These are phyloP conservation scores for Hepatocystis sp. DNA, from an alignment of 169 alveolate species.

Conservation along the genomic window DNA sequence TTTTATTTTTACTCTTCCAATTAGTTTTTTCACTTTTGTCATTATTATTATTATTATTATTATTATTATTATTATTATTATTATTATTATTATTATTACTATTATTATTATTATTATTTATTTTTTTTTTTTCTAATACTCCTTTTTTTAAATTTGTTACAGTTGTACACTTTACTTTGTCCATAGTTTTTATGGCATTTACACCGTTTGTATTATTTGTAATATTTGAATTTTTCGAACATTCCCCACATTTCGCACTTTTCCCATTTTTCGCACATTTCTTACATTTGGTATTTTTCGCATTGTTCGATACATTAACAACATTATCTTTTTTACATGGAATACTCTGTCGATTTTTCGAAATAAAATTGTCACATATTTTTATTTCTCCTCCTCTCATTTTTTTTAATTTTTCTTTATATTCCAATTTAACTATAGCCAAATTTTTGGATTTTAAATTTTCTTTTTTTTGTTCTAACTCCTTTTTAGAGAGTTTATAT, in stretches of 20 bases:
- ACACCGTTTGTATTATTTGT: no score
- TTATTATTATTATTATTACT: not conserved
- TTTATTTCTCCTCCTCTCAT: slow-evolving; percentile 29
- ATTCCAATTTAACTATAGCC: slow-evolving; percentile 49
- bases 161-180: no score
- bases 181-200: no score
- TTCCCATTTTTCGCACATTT: no score
- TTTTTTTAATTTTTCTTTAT: slow-evolving; percentile 26
- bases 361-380: no score
- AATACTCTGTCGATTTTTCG: no score
- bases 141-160: no score
- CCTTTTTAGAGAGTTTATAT: slow-evolving; percentile 62
- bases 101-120: not conserved
- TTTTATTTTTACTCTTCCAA: not conserved
- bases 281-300: no score
- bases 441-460: slow-evolving; percentile 50
- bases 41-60: not conserved
- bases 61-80: not conserved
- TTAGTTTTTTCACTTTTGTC: not conserved
- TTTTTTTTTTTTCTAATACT: not conserved
- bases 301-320: no score
- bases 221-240: no score
- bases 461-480: slow-evolving; percentile 52
- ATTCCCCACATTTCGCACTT: no score
- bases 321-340: no score